These are phyloP conservation scores for Fusarium napiforme DNA, from an alignment of 2,329 filamentous ascomycete genomes.

Conservation along the genomic window DNA sequence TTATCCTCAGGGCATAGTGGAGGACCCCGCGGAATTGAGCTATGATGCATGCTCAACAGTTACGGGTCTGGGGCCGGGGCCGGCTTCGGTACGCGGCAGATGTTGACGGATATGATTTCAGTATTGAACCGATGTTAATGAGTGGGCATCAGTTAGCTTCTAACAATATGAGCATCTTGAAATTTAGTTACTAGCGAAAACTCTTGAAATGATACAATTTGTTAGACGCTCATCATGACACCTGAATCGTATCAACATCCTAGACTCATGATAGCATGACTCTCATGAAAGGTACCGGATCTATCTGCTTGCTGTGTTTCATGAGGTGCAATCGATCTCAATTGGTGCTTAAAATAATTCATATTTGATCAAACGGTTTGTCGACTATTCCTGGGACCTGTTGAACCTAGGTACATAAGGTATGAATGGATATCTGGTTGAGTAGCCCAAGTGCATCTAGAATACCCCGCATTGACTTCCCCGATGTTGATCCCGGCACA, in stretches of 20 bases:
- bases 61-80: constrained; percentile 20
- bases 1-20: constrained; percentile 36
- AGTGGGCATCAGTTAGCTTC: background rate
- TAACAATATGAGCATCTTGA: background rate
- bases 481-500: background rate
- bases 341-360: background rate
- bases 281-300: background rate
- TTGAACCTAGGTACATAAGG: background rate
- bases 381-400: background rate
- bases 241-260: background rate
- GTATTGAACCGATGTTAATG: background rate
- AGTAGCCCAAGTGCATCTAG: background rate
- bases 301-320: no score
- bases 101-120: constrained; percentile 6
- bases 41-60: constrained; percentile 8
- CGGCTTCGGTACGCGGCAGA: constrained; percentile 40
- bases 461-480: background rate
- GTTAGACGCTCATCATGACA: constrained; percentile 10
- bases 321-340: background rate
- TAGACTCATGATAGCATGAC: constrained; percentile 11
- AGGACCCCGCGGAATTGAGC: constrained; percentile 27
- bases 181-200: background rate
- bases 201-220: background rate
- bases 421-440: background rate
- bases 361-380: background rate